Evolutionary conservation across 129 eudicot species (phyloP).

Genomic region (Smallanthus sonchifolius): DNA sequence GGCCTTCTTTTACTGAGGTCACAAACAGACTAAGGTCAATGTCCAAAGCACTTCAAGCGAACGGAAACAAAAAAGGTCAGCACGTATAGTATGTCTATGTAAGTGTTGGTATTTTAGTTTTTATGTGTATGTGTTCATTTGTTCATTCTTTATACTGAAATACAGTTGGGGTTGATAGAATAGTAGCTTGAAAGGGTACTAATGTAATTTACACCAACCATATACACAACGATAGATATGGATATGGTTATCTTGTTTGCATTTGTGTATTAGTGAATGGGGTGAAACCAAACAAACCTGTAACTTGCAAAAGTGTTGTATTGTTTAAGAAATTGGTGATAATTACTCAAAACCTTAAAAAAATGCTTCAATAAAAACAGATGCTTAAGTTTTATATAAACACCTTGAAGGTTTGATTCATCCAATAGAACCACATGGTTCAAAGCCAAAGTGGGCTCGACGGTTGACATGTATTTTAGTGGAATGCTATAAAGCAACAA

Average conservation of each 20-base stretch:
- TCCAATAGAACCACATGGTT: too few species aligned
- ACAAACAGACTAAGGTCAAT: conserved; percentile 59
- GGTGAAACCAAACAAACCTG: neutral
- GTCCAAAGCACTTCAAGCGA: conserved; percentile 46
- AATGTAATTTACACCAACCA: conserved; percentile 20
- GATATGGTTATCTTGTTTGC: conserved; percentile 15
- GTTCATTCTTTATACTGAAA: conserved; percentile 25
- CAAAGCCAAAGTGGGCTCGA: too few species aligned
- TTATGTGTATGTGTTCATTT: conserved; percentile 24
- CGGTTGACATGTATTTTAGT: too few species aligned
- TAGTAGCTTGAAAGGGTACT: conserved; percentile 8
- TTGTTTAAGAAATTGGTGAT: too few species aligned
- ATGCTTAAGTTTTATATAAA: too few species aligned
- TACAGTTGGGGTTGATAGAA: too few species aligned
- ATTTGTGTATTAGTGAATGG: neutral
- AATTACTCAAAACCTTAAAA: too few species aligned
- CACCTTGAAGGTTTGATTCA: too few species aligned
- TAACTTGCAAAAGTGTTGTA: neutral
- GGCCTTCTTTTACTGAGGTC: conserved; percentile 77
- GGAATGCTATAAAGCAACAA: too few species aligned
- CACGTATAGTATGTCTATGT: conserved; percentile 24
- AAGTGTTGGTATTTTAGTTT: conserved; percentile 9
- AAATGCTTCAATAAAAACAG: too few species aligned
- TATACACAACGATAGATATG: neutral
- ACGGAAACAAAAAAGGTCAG: conserved; percentile 29